A percentile compares a stretch with the other conserved stretches of the same genome.
phyloP scores from a whole-genome alignment of 805 yeast species.

The Komagataella ulmi region DNA sequence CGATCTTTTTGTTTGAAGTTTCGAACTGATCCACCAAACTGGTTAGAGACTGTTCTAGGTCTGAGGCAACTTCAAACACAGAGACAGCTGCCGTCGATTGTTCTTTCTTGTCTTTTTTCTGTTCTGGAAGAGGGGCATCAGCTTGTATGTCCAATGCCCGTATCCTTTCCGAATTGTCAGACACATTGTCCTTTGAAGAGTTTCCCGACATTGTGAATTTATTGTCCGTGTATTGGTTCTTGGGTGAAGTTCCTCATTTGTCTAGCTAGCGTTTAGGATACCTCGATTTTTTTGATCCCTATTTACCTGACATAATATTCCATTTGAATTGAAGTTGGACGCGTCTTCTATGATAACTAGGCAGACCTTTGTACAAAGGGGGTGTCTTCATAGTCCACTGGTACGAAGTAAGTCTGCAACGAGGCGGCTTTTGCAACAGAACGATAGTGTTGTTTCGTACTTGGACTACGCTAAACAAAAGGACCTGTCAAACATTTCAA shows the following conservation, averaged over 20 bases:
- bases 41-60: slow-evolving; percentile 1
- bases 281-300: neutral
- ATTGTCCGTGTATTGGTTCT: neutral
- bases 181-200: neutral
- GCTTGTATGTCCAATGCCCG: neutral
- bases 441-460: slow-evolving; percentile 20
- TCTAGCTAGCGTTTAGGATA: neutral
- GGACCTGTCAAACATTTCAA: slow-evolving; percentile 27
- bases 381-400: neutral
- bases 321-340: neutral
- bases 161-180: neutral
- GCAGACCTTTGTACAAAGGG: neutral
- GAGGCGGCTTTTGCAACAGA: slow-evolving; percentile 4
- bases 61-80: slow-evolving; percentile 1
- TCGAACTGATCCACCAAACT: slow-evolving; percentile 1
- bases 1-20: neutral
- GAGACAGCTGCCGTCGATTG: neutral
- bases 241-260: neutral
- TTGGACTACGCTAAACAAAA: slow-evolving; percentile 17
- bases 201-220: neutral
- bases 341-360: neutral
- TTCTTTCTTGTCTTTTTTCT: neutral
- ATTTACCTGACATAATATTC: neutral
- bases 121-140: neutral
- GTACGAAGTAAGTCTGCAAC: neutral